A percentile compares a stretch with the other conserved stretches of the same genome.
Conservation (phyloP, 2,329 filamentous ascomycete genomes). For the Diaporthe sp. region DNA sequence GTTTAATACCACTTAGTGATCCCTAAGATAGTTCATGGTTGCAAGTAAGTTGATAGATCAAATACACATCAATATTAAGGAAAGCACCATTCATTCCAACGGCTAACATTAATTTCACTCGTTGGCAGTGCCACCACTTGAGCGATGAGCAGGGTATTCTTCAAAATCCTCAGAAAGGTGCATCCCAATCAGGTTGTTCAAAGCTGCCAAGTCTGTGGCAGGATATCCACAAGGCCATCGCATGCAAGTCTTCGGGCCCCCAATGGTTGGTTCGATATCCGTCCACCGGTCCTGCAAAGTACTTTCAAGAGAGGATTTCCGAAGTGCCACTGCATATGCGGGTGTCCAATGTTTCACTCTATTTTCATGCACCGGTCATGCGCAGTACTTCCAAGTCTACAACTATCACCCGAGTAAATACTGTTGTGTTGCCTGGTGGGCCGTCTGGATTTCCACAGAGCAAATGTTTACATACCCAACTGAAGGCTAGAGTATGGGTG, state of each 20-base stretch:
- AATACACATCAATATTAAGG: neutral
- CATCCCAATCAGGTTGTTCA: neutral
- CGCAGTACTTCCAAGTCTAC: neutral
- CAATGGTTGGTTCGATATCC: neutral
- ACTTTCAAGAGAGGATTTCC: neutral
- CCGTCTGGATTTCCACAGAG: neutral
- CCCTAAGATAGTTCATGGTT: neutral
- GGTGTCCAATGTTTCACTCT: neutral
- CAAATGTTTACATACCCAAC: neutral
- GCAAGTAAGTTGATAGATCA: constrained; percentile 1
- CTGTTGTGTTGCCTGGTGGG: neutral
- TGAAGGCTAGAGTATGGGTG: neutral
- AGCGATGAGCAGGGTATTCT: neutral
- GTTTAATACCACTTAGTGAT: neutral
- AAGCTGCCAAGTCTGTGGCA: neutral
- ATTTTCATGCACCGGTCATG: neutral
- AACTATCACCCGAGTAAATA: neutral
- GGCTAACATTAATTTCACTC: neutral
- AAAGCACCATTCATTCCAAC: neutral
- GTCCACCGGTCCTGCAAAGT: neutral
- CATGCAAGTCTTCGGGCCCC: neutral
- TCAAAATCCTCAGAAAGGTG: neutral
- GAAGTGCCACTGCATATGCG: neutral
- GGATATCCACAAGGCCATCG: neutral
- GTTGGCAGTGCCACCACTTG: neutral